These are phyloP conservation scores for Cenchrus purpureus DNA, from an alignment of 176 grass and related monocot species.

Conservation along the genomic window DNA sequence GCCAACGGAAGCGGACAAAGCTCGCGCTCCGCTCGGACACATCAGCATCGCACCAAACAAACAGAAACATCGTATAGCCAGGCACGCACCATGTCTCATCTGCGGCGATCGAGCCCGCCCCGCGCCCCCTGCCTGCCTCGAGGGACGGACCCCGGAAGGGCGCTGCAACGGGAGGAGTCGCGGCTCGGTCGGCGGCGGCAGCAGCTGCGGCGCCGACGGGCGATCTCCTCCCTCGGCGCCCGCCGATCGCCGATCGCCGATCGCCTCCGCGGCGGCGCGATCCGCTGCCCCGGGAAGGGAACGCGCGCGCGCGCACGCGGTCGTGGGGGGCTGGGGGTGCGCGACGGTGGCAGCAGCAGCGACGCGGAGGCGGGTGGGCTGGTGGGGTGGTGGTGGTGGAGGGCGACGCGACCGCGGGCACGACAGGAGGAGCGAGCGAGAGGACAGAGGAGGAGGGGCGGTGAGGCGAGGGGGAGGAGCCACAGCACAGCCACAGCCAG, in stretches of 20 bases:
- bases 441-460: not conserved
- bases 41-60: conserved; percentile 37
- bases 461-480: not conserved
- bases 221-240: conserved; percentile 56
- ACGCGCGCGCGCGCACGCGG: not conserved
- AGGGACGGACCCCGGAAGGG: conserved; percentile 1
- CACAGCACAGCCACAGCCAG: conserved; percentile 35
- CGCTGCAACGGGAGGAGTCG: conserved; percentile 51
- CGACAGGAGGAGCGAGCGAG: conserved; percentile 6
- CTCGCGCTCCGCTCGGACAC: conserved; percentile 31
- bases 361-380: conserved; percentile 18
- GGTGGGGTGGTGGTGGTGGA: conserved; percentile 23
- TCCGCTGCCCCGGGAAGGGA: conserved; percentile 6
- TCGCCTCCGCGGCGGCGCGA: conserved; percentile 36
- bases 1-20: conserved; percentile 41
- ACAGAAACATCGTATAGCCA: not conserved
- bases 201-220: conserved; percentile 43
- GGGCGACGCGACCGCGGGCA: conserved; percentile 44
- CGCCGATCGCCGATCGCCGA: conserved; percentile 40
- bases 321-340: not conserved
- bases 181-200: conserved; percentile 53
- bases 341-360: not conserved
- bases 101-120: conserved; percentile 33
- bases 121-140: conserved; percentile 11
- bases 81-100: conserved; percentile 64